Evolutionary conservation across 2,329 filamentous ascomycete genomes (phyloP).

Genomic region (Phyllosticta paracitricarpa): DNA sequence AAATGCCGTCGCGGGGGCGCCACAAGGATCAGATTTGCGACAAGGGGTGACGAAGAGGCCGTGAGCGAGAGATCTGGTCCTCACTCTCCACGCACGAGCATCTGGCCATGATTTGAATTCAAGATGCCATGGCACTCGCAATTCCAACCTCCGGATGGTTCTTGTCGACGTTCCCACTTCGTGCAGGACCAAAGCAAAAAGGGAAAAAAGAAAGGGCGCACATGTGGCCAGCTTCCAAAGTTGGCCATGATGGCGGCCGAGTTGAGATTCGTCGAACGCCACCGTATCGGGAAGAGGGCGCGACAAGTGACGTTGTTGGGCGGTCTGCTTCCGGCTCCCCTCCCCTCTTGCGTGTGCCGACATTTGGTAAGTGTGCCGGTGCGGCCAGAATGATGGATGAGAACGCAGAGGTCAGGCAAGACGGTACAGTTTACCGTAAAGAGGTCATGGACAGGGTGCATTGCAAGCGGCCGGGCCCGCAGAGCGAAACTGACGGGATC

Average conservation of each 20-base stretch:
- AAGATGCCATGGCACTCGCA: too few species aligned
- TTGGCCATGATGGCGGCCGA: not conserved
- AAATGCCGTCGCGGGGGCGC: not conserved
- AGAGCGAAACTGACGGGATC: conserved; percentile 2
- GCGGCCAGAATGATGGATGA: conserved; percentile 1
- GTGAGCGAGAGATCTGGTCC: not conserved
- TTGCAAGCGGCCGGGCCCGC: conserved; percentile 8
- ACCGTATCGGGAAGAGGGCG: not conserved
- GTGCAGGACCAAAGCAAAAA: not conserved
- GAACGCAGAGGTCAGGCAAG: not conserved
- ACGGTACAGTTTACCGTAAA: not conserved
- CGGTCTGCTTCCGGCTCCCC: not conserved
- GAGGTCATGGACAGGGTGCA: not conserved
- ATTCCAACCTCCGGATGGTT: too few species aligned
- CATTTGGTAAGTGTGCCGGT: not conserved
- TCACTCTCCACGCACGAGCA: not conserved
- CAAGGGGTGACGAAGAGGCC: not conserved
- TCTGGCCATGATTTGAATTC: too few species aligned
- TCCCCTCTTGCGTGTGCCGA: not conserved
- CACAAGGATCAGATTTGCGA: not conserved
- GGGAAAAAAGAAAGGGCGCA: not conserved
- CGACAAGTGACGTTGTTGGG: not conserved
- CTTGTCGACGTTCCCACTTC: not conserved
- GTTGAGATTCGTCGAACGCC: not conserved
- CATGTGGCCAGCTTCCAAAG: not conserved